Percentiles rank a stretch among this genome's conserved stretches.
Evolutionary conservation across 2,329 filamentous ascomycete genomes (phyloP).

Genomic region (Pyrenophora tritici-repentis): DNA sequence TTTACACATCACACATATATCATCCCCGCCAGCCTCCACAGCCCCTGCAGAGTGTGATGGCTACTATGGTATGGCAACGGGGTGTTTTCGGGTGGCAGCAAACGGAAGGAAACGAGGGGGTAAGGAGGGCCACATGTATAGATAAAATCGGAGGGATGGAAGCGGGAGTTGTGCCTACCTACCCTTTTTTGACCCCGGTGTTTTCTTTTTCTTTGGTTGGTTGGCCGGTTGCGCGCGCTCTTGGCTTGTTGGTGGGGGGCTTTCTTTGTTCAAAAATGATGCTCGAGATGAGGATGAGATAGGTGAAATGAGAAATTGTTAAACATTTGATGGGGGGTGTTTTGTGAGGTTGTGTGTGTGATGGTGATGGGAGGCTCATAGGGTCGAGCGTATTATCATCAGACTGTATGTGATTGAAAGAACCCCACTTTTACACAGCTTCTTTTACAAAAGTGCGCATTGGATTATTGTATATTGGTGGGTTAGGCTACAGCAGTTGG

Average conservation of each 20-base stretch:
- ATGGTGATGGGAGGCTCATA: too few species aligned
- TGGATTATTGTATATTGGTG: too few species aligned
- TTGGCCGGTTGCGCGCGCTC: background rate
- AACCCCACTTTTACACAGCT: too few species aligned
- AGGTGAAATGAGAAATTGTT: slow-evolving; percentile 10
- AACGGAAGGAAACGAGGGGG: background rate
- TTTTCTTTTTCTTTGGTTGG: too few species aligned
- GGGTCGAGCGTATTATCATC: too few species aligned
- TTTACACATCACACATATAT: too few species aligned
- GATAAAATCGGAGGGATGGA: slow-evolving; percentile 9
- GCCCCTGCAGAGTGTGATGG: slow-evolving; percentile 6
- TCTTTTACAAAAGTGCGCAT: too few species aligned
- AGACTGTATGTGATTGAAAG: too few species aligned
- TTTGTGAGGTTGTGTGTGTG: too few species aligned
- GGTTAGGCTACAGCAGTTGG: too few species aligned
- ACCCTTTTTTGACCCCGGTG: too few species aligned
- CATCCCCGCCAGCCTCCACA: too few species aligned
- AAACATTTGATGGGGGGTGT: background rate
- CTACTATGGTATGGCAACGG: slow-evolving; percentile 4
- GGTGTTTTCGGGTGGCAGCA: background rate
- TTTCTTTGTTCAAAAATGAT: slow-evolving; percentile 1
- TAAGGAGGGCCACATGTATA: slow-evolving; percentile 10
- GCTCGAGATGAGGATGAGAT: slow-evolving; percentile 7
- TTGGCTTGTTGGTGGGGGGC: background rate
- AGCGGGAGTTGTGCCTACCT: background rate